These are phyloP conservation scores for Diutina catenulata DNA, from an alignment of 1,139 yeast species.

Conservation along the genomic window DNA sequence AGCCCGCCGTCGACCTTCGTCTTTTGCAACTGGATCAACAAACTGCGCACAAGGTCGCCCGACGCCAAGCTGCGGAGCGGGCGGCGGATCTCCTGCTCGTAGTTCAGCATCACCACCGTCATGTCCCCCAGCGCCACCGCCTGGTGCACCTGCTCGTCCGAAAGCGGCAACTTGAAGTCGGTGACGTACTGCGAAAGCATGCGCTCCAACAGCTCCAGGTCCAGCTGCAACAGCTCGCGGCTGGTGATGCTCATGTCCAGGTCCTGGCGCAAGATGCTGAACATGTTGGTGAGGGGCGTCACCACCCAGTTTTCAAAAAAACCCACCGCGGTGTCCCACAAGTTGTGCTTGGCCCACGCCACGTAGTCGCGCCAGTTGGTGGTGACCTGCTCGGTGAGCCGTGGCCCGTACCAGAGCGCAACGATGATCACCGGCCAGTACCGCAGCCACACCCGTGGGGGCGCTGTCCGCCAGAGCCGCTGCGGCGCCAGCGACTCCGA, in stretches of 20 bases:
- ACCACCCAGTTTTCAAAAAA: slow-evolving; percentile 77
- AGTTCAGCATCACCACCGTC: slow-evolving; percentile 65
- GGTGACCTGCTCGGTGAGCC: neutral
- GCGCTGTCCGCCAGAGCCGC: neutral
- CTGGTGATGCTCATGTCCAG: slow-evolving; percentile 65
- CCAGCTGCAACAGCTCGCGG: slow-evolving; percentile 67
- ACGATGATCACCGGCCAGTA: slow-evolving; percentile 1
- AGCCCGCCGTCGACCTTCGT: slow-evolving; percentile 91
- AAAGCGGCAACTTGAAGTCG: slow-evolving; percentile 15
- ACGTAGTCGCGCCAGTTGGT: slow-evolving; percentile 7
- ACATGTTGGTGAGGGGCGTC: slow-evolving; percentile 62
- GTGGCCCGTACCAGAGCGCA: neutral
- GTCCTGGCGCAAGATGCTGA: slow-evolving; percentile 76
- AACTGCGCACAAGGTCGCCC: slow-evolving; percentile 66
- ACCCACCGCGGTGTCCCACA: slow-evolving; percentile 53
- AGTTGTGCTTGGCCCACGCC: slow-evolving; percentile 44
- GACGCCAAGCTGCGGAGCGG: slow-evolving; percentile 51
- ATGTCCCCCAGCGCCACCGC: slow-evolving; percentile 59
- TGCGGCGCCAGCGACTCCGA: neutral
- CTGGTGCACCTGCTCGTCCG: slow-evolving; percentile 21
- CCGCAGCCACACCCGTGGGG: neutral
- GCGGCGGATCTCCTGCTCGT: slow-evolving; percentile 61
- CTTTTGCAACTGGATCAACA: slow-evolving; percentile 84
- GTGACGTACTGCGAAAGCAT: slow-evolving; percentile 74
- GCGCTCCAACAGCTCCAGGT: slow-evolving; percentile 67